phyloP scores from a whole-genome alignment of 176 grass and related monocot genomes.

The Alopecurus myosuroides region DNA sequence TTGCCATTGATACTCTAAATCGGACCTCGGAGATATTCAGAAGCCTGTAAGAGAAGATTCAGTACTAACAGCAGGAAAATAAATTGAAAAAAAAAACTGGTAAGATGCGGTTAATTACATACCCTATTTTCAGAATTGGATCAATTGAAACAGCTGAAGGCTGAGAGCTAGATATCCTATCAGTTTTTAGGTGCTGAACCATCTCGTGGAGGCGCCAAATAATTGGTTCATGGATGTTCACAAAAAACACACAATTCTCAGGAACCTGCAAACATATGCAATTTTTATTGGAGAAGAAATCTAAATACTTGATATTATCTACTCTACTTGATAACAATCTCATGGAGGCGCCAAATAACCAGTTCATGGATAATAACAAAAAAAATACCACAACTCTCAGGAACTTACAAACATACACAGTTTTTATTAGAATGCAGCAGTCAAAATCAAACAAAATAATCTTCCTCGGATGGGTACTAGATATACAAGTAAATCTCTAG shows the following conservation, averaged over 20 bases:
- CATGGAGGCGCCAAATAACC: constrained; percentile 88
- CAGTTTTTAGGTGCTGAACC: constrained; percentile 80
- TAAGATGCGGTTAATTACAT: constrained; percentile 9
- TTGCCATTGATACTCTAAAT: constrained; percentile 97
- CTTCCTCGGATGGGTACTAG: background rate
- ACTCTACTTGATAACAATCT: constrained; percentile 29
- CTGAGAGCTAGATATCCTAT: constrained; percentile 57
- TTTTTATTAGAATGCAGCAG: constrained; percentile 8
- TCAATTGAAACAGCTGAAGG: constrained; percentile 88
- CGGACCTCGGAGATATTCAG: constrained; percentile 89
- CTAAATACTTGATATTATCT: background rate
- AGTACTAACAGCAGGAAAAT: background rate
- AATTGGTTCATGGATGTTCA: constrained; percentile 98
- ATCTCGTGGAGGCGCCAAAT: constrained; percentile 99
- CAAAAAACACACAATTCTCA: constrained; percentile 85
- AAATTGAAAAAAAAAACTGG: background rate
- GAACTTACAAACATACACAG: constrained; percentile 53
- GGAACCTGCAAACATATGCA: constrained; percentile 62
- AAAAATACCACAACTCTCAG: constrained; percentile 75
- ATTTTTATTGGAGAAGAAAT: background rate
- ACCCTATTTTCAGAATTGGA: constrained; percentile 95
- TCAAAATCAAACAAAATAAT: constrained; percentile 1
- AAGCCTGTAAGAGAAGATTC: constrained; percentile 46
- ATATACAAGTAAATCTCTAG: constrained; percentile 14
- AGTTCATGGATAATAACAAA: constrained; percentile 92